Evolutionary conservation across 176 grass and related monocot genomes (phyloP).

Genomic region (Olyra latifolia): DNA sequence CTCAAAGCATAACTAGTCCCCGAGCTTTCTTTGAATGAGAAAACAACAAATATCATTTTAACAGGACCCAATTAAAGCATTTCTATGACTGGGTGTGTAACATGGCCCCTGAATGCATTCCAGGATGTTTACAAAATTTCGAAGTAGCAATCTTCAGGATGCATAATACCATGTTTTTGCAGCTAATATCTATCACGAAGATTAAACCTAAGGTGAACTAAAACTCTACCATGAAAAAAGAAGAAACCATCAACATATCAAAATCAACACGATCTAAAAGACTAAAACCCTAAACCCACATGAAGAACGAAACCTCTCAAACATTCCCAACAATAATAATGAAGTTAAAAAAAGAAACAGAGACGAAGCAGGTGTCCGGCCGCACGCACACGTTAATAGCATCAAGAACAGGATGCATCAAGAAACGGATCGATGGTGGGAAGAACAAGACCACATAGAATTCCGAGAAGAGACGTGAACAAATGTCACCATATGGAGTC

Average conservation of each 20-base stretch:
- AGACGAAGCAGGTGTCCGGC: neutral
- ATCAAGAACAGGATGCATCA: neutral
- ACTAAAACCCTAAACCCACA: conserved; percentile 33
- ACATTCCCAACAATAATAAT: neutral
- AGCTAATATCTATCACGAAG: neutral
- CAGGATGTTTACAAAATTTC: neutral
- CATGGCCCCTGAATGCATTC: conserved; percentile 5
- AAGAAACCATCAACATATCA: neutral
- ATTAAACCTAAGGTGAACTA: neutral
- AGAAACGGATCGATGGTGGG: neutral
- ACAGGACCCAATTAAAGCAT: neutral
- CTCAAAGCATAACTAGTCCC: neutral
- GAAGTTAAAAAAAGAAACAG: neutral
- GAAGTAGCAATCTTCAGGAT: neutral
- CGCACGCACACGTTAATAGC: neutral
- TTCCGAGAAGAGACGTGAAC: conserved; percentile 2
- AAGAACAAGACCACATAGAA: neutral
- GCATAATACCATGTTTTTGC: neutral
- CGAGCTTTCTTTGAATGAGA: neutral
- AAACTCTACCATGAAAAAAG: neutral
- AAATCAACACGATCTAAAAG: conserved; percentile 25
- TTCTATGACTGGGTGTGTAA: neutral
- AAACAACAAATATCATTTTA: neutral
- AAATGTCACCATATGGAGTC: neutral
- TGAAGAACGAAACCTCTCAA: neutral